Evolutionary conservation across 2,329 filamentous ascomycete species (phyloP).

Genomic region (Fusarium sp.): DNA sequence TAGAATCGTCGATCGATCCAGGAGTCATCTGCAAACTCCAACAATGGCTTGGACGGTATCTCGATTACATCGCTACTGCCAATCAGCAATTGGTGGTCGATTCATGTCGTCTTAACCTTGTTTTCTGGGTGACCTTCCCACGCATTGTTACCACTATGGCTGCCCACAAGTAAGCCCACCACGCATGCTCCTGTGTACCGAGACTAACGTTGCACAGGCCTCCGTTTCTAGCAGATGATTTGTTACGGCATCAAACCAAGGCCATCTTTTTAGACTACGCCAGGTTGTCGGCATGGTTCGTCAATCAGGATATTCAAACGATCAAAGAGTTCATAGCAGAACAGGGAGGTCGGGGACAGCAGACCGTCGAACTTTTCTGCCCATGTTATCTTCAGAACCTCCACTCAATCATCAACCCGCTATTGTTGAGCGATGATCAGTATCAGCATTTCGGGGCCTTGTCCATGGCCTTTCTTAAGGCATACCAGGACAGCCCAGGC

Average conservation of each 20-base stretch:
- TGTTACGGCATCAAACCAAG: constrained; percentile 46
- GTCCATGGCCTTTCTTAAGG: constrained; percentile 50
- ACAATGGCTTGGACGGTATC: constrained; percentile 62
- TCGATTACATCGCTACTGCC: constrained; percentile 53
- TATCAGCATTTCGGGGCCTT: constrained; percentile 21
- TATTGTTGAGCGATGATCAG: constrained; percentile 19
- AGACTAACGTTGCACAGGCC: constrained; percentile 38
- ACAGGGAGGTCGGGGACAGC: constrained; percentile 18
- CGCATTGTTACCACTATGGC: constrained; percentile 55
- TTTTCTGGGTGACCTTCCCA: constrained; percentile 65
- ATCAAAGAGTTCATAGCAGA: constrained; percentile 31
- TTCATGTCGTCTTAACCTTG: constrained; percentile 55
- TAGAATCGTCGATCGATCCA: constrained; percentile 57
- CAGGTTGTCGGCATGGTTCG: constrained; percentile 62
- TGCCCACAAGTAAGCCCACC: constrained; percentile 53
- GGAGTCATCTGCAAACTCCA: constrained; percentile 57
- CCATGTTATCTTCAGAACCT: constrained; percentile 59
- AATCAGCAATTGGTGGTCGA: constrained; percentile 52
- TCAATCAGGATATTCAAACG: constrained; percentile 57
- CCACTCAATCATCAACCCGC: constrained; percentile 40
- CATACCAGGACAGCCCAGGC: constrained; percentile 55
- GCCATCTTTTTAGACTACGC: constrained; percentile 56
- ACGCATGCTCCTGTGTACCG: background rate
- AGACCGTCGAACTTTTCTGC: constrained; percentile 42
- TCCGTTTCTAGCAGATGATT: constrained; percentile 35